Conservation (phyloP, 345 rosid species). For the Citrus australasica region DNA sequence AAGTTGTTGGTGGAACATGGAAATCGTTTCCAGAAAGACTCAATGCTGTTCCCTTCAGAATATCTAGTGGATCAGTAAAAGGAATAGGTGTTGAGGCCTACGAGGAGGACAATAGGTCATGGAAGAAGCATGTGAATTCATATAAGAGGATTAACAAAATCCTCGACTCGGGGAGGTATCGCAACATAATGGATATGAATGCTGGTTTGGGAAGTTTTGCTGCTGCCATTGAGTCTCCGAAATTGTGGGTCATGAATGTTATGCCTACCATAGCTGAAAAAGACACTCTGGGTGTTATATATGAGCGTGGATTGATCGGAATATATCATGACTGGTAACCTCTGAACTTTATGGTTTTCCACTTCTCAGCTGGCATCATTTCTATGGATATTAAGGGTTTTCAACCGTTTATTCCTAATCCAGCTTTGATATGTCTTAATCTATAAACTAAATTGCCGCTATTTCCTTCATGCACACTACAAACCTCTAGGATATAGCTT, state of each 20-base stretch:
- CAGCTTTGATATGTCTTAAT: not conserved
- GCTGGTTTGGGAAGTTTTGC: conserved; percentile 75
- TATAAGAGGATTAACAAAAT: conserved; percentile 56
- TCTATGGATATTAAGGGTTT: not conserved
- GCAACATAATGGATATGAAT: conserved; percentile 75
- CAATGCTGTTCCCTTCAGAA: conserved; percentile 46
- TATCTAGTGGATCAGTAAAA: conserved; percentile 43
- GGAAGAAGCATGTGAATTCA: conserved; percentile 59
- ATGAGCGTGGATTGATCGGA: conserved; percentile 69
- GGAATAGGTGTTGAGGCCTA: conserved; percentile 46
- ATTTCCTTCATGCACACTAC: not conserved
- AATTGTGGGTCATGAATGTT: conserved; percentile 74
- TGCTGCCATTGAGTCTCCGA: conserved; percentile 59
- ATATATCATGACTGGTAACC: conserved; percentile 77
- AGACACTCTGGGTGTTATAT: conserved; percentile 54
- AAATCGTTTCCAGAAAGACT: conserved; percentile 60
- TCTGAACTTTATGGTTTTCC: conserved; percentile 12
- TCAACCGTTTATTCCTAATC: not conserved
- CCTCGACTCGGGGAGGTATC: conserved; percentile 53
- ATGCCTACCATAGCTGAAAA: conserved; percentile 64
- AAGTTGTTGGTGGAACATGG: conserved; percentile 41
- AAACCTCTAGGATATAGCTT: not conserved
- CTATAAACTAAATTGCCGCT: not conserved
- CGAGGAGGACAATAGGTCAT: conserved; percentile 39
- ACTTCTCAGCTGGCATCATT: not conserved